A percentile compares a stretch with the other conserved stretches of the same genome.
Conservation (phyloP, 345 rosid species). For the Brassica rapa region DNA sequence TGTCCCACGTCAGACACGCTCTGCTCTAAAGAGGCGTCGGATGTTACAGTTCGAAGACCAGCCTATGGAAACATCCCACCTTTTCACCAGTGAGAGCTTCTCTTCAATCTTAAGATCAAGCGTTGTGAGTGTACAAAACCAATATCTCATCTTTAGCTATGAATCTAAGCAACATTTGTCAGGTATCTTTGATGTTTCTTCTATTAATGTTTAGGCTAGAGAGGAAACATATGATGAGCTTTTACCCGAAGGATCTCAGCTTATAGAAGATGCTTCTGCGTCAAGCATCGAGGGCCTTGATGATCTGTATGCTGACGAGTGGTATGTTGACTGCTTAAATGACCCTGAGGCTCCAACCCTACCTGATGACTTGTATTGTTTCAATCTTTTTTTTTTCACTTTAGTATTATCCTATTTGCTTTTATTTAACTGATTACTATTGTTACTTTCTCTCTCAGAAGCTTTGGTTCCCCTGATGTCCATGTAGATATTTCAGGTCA, state of each 20-base stretch:
- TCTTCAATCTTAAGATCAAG: constrained; percentile 71
- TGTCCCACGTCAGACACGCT: constrained; percentile 50
- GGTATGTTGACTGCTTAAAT: background rate
- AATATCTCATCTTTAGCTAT: background rate
- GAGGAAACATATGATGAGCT: background rate
- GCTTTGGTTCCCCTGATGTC: background rate
- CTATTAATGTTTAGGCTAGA: background rate
- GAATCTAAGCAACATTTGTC: background rate
- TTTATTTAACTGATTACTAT: background rate
- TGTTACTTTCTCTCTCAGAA: background rate
- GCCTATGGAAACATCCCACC: constrained; percentile 43
- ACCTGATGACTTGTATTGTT: background rate
- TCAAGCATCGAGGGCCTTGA: background rate
- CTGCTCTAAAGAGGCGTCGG: constrained; percentile 78
- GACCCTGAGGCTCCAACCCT: background rate
- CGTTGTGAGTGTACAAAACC: constrained; percentile 42
- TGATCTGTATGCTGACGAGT: background rate
- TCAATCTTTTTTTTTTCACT: background rate
- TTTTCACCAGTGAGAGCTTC: constrained; percentile 59
- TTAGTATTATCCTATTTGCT: background rate
- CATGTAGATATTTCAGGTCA: background rate
- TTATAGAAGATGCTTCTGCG: background rate
- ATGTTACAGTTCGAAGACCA: constrained; percentile 80
- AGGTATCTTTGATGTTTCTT: background rate
- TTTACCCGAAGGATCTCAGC: background rate